Conservation (phyloP, 73 alveolate species). For the Durusdinium trenchii region DNA sequence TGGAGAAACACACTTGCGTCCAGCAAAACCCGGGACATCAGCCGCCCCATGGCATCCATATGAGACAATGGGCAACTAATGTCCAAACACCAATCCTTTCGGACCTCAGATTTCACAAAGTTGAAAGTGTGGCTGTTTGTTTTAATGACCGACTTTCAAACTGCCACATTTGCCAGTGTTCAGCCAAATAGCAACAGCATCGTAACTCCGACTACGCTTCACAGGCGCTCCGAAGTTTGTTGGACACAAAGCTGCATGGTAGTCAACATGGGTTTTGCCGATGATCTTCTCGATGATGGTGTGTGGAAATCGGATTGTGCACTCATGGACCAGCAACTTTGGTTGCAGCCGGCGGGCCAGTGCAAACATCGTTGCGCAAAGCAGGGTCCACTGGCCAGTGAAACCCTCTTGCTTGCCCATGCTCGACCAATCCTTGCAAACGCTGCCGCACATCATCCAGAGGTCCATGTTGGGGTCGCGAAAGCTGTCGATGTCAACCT, state of each 20-base stretch:
- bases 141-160: not conserved
- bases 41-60: no score
- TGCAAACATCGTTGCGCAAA: not conserved
- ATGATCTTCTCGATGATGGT: not conserved
- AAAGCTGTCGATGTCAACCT: not conserved
- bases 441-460: not conserved
- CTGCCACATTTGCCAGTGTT: not conserved
- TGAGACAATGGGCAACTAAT: no score
- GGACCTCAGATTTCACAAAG: not conserved
- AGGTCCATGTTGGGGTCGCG: not conserved
- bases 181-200: not conserved
- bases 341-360: not conserved
- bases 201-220: not conserved
- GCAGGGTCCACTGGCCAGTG: not conserved
- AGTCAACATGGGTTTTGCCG: not conserved
- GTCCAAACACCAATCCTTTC: no score
- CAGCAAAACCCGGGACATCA: not conserved
- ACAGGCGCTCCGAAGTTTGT: not conserved
- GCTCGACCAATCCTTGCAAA: not conserved
- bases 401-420: conserved; percentile 10
- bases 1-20: not conserved
- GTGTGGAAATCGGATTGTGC: not conserved
- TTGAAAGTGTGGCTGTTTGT: not conserved
- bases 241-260: not conserved
- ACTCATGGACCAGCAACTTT: not conserved